Conservation (phyloP, 2,329 filamentous ascomycete species). For the Ceratocystis smalleyi region DNA sequence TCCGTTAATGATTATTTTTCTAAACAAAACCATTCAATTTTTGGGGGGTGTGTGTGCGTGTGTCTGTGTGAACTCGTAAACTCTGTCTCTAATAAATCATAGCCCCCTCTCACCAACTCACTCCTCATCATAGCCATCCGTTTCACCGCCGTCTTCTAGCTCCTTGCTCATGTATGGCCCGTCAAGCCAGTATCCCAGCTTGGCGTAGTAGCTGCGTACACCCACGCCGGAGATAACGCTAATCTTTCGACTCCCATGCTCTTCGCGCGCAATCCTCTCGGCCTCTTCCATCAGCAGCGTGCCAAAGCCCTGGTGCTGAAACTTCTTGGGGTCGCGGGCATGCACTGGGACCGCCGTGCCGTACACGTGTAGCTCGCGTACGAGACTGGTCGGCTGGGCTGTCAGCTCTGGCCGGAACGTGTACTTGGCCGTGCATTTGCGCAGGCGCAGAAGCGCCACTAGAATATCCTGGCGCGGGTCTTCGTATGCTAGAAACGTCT, state of each 20-base stretch:
- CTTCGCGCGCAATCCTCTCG: conserved; percentile 82
- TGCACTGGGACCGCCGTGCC: conserved; percentile 95
- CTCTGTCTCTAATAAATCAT: too few species aligned
- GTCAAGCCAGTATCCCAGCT: conserved; percentile 84
- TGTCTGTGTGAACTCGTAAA: background rate
- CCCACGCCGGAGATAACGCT: conserved; percentile 97
- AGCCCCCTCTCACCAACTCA: background rate
- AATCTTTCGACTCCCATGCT: conserved; percentile 87
- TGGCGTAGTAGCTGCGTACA: conserved; percentile 85
- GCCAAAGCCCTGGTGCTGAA: conserved; percentile 95
- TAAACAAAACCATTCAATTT: background rate
- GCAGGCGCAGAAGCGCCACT: conserved; percentile 72
- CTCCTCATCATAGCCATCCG: conserved; percentile 12
- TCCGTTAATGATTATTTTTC: background rate
- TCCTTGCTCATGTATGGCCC: conserved; percentile 64
- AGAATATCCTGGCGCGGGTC: conserved; percentile 97
- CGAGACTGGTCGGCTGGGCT: conserved; percentile 76
- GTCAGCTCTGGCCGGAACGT: conserved; percentile 81
- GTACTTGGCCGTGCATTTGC: conserved; percentile 82
- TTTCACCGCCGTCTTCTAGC: background rate
- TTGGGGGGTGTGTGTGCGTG: background rate
- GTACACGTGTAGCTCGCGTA: conserved; percentile 91
- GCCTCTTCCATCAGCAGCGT: conserved; percentile 96
- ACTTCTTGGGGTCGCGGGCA: conserved; percentile 85
- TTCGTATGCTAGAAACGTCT: conserved; percentile 95